These are phyloP conservation scores for Saccharomycopsis guyanensis DNA, from an alignment of 805 yeast genomes.

Conservation along the genomic window DNA sequence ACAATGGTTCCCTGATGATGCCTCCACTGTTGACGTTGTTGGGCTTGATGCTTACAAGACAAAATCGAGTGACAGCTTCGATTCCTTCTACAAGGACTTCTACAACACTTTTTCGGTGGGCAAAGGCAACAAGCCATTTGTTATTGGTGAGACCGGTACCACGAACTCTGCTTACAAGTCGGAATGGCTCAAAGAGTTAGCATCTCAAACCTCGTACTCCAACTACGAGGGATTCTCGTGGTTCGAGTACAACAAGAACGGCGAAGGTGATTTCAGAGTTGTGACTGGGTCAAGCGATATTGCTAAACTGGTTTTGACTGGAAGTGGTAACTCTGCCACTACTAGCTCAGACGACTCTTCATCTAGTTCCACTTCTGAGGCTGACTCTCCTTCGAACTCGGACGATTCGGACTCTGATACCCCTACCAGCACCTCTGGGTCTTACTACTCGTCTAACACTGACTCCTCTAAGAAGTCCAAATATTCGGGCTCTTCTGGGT, in stretches of 20 bases:
- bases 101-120: conserved; percentile 1
- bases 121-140: conserved; percentile 3
- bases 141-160: conserved; percentile 14
- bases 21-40: conserved; percentile 10
- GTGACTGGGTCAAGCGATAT: conserved; percentile 1
- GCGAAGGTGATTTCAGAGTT: conserved; percentile 11
- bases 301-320: conserved; percentile 2
- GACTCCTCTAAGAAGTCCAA: no score
- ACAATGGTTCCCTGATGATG: conserved; percentile 12
- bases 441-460: no score
- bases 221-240: conserved; percentile 7
- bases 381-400: no score
- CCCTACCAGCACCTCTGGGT: no score
- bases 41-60: conserved; percentile 10
- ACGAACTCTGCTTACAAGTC: not conserved
- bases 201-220: conserved; percentile 19
- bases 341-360: not conserved
- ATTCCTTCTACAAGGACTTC: not conserved
- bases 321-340: not conserved
- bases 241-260: conserved; percentile 12
- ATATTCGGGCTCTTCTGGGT: no score
- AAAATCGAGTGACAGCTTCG: conserved; percentile 4
- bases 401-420: no score
- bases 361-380: no score
- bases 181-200: conserved; percentile 2